Conservation (phyloP, 108 stramenopile species). For the Skeletonema costatum region DNA sequence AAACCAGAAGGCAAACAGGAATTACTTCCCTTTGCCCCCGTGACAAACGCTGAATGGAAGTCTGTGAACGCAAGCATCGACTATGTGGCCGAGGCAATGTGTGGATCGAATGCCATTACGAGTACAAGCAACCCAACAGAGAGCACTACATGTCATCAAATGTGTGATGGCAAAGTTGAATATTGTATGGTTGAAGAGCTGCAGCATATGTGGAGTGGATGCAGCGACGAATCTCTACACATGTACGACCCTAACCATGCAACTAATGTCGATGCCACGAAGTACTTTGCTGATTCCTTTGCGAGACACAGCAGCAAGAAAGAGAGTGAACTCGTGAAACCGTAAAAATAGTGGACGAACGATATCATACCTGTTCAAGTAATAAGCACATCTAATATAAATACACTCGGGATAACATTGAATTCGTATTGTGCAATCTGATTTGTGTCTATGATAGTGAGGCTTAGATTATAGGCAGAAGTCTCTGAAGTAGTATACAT, state of each 20-base stretch:
- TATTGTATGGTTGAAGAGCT: background rate
- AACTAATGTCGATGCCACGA: background rate
- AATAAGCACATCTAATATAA: too few species aligned
- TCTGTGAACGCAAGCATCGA: background rate
- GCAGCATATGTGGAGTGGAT: background rate
- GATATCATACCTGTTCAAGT: too few species aligned
- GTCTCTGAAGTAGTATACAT: background rate
- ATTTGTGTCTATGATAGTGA: slow-evolving; percentile 2
- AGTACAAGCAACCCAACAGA: background rate
- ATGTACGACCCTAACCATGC: background rate
- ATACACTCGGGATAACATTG: background rate
- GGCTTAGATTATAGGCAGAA: background rate
- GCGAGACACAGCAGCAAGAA: background rate
- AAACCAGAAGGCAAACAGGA: background rate
- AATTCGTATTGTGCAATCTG: background rate
- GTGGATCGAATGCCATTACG: background rate
- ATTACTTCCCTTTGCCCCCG: background rate
- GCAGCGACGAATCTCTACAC: background rate
- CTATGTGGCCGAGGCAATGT: background rate
- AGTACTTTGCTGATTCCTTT: background rate
- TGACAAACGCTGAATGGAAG: background rate
- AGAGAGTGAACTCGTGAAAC: background rate
- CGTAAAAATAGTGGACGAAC: too few species aligned
- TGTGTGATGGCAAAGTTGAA: background rate
- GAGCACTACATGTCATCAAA: background rate